phyloP scores from a whole-genome alignment of 2,329 filamentous ascomycete genomes.

The Huntiella savannae region DNA sequence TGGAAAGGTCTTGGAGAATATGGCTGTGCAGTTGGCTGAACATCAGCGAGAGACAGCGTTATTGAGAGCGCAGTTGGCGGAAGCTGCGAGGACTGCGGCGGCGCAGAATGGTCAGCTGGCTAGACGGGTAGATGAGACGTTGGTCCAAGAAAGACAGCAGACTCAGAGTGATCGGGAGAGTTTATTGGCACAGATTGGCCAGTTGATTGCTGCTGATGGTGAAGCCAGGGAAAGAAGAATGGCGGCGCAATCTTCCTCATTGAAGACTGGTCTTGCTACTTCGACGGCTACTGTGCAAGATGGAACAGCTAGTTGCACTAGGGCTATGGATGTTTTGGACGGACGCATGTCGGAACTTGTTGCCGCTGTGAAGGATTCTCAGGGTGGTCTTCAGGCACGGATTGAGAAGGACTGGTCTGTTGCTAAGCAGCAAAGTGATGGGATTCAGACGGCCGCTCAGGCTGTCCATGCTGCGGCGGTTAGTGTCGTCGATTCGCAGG shows the following conservation, averaged over 20 bases:
- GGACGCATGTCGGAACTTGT: constrained; percentile 49
- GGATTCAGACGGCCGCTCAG: constrained; percentile 65
- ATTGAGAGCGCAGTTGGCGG: constrained; percentile 7
- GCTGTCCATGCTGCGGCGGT: constrained; percentile 83
- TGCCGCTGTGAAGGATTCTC: constrained; percentile 50
- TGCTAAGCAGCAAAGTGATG: constrained; percentile 62
- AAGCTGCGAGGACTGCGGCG: constrained; percentile 17
- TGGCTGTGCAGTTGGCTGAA: constrained; percentile 25
- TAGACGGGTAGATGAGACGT: constrained; percentile 44
- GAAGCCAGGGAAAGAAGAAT: constrained; percentile 5
- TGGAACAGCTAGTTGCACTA: constrained; percentile 44
- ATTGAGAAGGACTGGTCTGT: constrained; percentile 76
- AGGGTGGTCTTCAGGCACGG: constrained; percentile 60
- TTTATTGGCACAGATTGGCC: constrained; percentile 39
- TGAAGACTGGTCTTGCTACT: constrained; percentile 16
- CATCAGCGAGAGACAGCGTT: constrained; percentile 2
- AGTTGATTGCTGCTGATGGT: constrained; percentile 14
- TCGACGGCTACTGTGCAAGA: constrained; percentile 47
- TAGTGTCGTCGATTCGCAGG: constrained; percentile 74
- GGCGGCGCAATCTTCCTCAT: constrained; percentile 3
- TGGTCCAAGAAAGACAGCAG: constrained; percentile 56
- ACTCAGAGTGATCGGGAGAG: constrained; percentile 47
- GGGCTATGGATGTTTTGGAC: constrained; percentile 58
- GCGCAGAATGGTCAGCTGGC: constrained; percentile 52
- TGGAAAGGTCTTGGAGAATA: constrained; percentile 57